phyloP scores from a whole-genome alignment of 805 yeast genomes.

The Yamadazyma kitorensis region DNA sequence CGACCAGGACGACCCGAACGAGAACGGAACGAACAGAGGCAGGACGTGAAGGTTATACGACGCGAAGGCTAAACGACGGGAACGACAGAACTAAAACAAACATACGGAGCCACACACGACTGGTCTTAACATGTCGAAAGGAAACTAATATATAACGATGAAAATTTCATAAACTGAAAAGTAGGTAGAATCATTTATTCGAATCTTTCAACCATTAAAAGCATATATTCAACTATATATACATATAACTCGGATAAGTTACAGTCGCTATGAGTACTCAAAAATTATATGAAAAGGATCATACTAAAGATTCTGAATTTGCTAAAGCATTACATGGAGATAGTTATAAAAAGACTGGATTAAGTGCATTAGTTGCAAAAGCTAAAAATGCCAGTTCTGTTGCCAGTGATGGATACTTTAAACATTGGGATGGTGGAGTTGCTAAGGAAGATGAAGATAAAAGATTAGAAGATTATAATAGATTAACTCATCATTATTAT shows the following conservation, averaged over 20 bases:
- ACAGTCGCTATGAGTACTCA: constrained; percentile 1
- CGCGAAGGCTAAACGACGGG: constrained; percentile 14
- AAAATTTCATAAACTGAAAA: too few relatives aligned
- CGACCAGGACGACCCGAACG: too few relatives aligned
- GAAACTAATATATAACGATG: too few relatives aligned
- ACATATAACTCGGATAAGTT: not conserved
- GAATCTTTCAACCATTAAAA: too few relatives aligned
- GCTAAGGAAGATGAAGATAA: constrained; percentile 65
- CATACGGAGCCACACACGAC: not conserved
- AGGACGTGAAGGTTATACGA: constrained; percentile 3
- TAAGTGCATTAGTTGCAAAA: constrained; percentile 74
- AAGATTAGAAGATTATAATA: constrained; percentile 83
- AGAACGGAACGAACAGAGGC: too few relatives aligned
- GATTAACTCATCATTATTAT: constrained; percentile 91
- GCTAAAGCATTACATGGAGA: constrained; percentile 87
- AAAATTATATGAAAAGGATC: constrained; percentile 48
- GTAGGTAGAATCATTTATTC: too few relatives aligned
- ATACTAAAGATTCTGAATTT: constrained; percentile 62
- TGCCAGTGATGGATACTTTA: constrained; percentile 87
- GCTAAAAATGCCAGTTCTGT: constrained; percentile 71
- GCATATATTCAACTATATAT: not conserved
- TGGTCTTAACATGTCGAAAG: not conserved
- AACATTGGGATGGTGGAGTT: constrained; percentile 95
- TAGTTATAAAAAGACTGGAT: constrained; percentile 63
- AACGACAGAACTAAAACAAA: constrained; percentile 6